Evolutionary conservation across 2,329 filamentous ascomycete species (phyloP).

Genomic region (Botryotinia convoluta): DNA sequence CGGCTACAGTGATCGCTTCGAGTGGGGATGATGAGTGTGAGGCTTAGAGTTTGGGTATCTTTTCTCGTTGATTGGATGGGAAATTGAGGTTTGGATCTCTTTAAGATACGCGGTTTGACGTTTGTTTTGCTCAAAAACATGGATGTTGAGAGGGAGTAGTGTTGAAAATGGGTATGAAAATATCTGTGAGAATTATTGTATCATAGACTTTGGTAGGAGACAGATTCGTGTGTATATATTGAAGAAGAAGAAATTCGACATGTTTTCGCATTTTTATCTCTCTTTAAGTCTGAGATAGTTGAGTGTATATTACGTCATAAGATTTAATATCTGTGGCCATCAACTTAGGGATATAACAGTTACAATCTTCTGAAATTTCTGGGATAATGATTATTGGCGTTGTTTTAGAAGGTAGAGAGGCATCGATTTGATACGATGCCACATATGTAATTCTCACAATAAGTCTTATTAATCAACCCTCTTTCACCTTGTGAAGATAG

Average conservation of each 20-base stretch:
- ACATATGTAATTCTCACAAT: too few relatives aligned
- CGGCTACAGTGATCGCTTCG: neutral
- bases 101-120: neutral
- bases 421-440: too few relatives aligned
- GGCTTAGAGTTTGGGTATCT: too few relatives aligned
- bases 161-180: neutral
- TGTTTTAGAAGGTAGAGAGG: too few relatives aligned
- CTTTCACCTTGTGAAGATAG: too few relatives aligned
- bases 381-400: accelerated
- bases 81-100: neutral
- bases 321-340: accelerated
- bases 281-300: accelerated
- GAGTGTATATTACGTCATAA: accelerated
- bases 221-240: neutral
- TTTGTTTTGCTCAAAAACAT: too few relatives aligned
- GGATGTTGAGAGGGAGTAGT: accelerated
- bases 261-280: accelerated
- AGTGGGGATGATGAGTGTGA: neutral
- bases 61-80: accelerated
- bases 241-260: neutral
- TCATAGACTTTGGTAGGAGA: neutral
- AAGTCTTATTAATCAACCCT: too few relatives aligned
- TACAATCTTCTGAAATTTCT: accelerated
- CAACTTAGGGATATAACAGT: accelerated
- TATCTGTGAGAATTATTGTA: neutral